Evolutionary conservation across 2,329 filamentous ascomycete species (phyloP), one percentile per base, ranked within the genome.

Genomic region (Sarocladium brachiariae): DNA sequence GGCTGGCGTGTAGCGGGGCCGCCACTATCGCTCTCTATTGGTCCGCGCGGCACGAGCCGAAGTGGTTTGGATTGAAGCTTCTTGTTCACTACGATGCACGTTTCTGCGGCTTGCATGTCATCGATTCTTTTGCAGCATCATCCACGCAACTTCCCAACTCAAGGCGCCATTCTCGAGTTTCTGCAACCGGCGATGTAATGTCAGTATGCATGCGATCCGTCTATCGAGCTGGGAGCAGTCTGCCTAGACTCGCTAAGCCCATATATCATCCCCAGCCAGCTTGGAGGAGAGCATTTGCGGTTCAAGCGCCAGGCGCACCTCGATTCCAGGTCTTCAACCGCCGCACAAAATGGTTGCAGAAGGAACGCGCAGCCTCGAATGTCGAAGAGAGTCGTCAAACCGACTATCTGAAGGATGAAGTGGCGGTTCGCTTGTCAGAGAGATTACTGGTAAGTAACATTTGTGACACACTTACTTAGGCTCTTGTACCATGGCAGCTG

Each of bases 351-450:
- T 91, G 87, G 75, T 72, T 93, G 46, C 93, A 99, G 65, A 95
- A 89, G 66, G 90, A 97, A 67, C 81, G 92, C 54, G 87, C 90
- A 1, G 91, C 88, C 1, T 65, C 74, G 41, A 75, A 92, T 63
- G 72, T 78, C 9, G 80, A 88, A 56, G 69, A 77, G 55, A 90
- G 90, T 63, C 80, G 92, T 14, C 80, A 87, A 60, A 86, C 89
- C 21, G 93, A 97, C 70, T 97, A 97, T 63, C 73, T 99, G 51
- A 90, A 91, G 65, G 90, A 97, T 63, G 92, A 97, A 66, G 86
- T 96, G 4, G 93, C 93, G 48, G 75, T 77, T 41, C 81, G 93
- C 47, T 72, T 99, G 23, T 89, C 87, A 60, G 92, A 97, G 60
- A 80, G 93, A 43, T 74, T 99, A 47, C 75, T 97, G 58, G 87